These are phyloP conservation scores for Phytopythium vexans DNA, from an alignment of 352 stramenopile species.

Conservation along the genomic window DNA sequence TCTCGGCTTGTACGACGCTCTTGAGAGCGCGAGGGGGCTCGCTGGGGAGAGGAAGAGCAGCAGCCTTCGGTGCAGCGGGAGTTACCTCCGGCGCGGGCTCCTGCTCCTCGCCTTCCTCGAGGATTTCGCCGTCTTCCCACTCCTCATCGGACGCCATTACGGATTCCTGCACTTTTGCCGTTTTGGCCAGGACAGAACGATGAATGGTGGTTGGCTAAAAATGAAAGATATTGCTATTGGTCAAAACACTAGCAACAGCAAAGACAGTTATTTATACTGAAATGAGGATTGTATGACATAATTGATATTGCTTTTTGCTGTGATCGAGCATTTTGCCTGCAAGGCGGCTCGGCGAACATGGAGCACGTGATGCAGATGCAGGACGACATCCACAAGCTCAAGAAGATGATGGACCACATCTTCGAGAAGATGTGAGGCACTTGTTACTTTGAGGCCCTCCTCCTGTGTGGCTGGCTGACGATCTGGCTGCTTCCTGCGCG, in stretches of 20 bases:
- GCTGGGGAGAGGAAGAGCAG: neutral
- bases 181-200: too few species aligned
- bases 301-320: neutral
- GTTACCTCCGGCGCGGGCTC: constrained; percentile 4
- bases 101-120: constrained; percentile 59
- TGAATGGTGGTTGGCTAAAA: neutral
- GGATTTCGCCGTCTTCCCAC: constrained; percentile 74
- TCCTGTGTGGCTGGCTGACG: constrained; percentile 1
- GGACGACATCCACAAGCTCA: constrained; percentile 90
- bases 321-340: neutral
- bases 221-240: neutral
- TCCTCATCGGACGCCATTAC: constrained; percentile 11
- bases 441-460: too few species aligned
- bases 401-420: constrained; percentile 88
- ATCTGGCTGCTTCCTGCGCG: neutral
- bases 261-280: too few species aligned
- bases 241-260: too few species aligned
- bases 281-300: neutral
- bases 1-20: constrained; percentile 7
- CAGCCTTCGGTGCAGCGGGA: neutral
- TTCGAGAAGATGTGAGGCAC: constrained; percentile 79
- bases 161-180: too few species aligned
- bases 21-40: neutral
- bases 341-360: constrained; percentile 28
- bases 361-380: constrained; percentile 91